These are phyloP conservation scores for Clonostachys solani DNA, from an alignment of 2,329 filamentous ascomycete genomes.

Conservation along the genomic window DNA sequence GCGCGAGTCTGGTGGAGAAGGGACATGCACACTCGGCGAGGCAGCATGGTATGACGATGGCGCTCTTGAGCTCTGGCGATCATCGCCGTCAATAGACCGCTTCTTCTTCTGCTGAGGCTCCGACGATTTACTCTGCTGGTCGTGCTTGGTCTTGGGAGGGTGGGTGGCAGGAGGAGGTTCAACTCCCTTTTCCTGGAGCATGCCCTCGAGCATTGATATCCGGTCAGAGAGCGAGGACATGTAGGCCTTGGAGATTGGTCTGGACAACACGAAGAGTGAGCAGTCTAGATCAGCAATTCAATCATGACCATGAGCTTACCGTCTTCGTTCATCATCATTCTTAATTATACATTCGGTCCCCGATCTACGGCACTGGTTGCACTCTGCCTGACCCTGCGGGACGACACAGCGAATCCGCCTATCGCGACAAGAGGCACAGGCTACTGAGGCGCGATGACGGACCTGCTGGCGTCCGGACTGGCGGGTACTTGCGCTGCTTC, in stretches of 20 bases:
- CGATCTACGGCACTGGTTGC: slow-evolving; percentile 46
- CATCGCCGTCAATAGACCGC: not conserved
- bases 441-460: slow-evolving; percentile 46
- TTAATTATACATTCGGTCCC: slow-evolving; percentile 50
- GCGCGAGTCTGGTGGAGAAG: slow-evolving; percentile 23
- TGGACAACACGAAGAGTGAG: slow-evolving; percentile 10
- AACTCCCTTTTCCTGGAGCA: slow-evolving; percentile 45
- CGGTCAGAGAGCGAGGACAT: slow-evolving; percentile 52
- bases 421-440: slow-evolving; percentile 49
- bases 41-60: not conserved
- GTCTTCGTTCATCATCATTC: slow-evolving; percentile 51
- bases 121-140: slow-evolving; percentile 17
- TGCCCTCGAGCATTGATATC: slow-evolving; percentile 43
- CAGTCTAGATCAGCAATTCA: not conserved
- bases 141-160: slow-evolving; percentile 46
- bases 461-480: slow-evolving; percentile 27
- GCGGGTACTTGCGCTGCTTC: slow-evolving; percentile 8
- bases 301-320: slow-evolving; percentile 26
- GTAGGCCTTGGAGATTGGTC: slow-evolving; percentile 54
- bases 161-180: slow-evolving; percentile 44
- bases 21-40: slow-evolving; percentile 13
- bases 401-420: slow-evolving; percentile 46
- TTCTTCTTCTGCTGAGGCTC: slow-evolving; percentile 7
- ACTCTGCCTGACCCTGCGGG: slow-evolving; percentile 42
- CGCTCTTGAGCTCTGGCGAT: not conserved